A percentile compares a stretch with the other conserved stretches of the same genome.
Conservation (phyloP, 1,284 basidiomycete species). For the Cryptococcus hybrid region DNA sequence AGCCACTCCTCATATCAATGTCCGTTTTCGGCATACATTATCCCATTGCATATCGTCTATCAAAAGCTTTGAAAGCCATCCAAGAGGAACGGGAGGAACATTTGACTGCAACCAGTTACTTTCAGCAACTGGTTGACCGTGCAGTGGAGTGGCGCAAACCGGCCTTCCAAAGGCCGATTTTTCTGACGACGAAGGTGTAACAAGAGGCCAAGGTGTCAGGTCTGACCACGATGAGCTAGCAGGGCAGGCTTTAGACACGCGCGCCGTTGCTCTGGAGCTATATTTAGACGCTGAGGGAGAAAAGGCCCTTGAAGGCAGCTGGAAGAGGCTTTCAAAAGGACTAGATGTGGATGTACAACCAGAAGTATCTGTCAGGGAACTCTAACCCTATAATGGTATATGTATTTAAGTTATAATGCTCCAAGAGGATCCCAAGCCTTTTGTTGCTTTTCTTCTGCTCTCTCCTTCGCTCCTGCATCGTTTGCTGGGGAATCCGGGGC, state of each 20-base stretch:
- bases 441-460: conserved; percentile 17
- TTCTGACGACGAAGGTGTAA: neutral
- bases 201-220: neutral
- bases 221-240: too few relatives aligned
- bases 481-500: neutral
- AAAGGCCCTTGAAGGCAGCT: conserved; percentile 5
- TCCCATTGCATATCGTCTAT: conserved; percentile 12
- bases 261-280: neutral
- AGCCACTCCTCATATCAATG: conserved; percentile 15
- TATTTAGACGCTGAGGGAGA: conserved; percentile 1
- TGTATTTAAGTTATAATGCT: conserved; percentile 20
- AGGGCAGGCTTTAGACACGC: neutral
- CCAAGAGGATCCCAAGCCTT: conserved; percentile 48
- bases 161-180: conserved; percentile 1
- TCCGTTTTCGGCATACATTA: conserved; percentile 15
- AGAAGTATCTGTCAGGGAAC: conserved; percentile 11
- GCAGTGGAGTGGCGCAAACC: conserved; percentile 1
- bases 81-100: neutral
- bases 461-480: conserved; percentile 7
- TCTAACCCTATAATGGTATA: conserved; percentile 1
- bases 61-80: neutral
- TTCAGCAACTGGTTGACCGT: conserved; percentile 1
- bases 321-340: conserved; percentile 11
- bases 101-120: neutral
- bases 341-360: conserved; percentile 5